These are phyloP conservation scores for Groenewaldozyma sp. DNA, from an alignment of 1,139 yeast species.

Conservation along the genomic window DNA sequence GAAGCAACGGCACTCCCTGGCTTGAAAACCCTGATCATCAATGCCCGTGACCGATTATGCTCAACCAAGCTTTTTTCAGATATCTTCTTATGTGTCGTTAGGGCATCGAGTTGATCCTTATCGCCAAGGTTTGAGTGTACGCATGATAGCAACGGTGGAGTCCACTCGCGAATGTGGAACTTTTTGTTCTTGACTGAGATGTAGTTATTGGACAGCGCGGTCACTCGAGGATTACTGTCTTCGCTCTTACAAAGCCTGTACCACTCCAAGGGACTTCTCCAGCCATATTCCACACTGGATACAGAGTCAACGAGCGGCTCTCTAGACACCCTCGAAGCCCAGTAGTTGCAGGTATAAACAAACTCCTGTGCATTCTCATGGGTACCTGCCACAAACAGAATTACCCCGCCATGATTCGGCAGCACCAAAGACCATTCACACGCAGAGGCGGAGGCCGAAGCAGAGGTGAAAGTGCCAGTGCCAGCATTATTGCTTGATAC, in stretches of 20 bases:
- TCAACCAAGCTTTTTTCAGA: constrained; percentile 20
- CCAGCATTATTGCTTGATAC: background rate
- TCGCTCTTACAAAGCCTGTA: constrained; percentile 1
- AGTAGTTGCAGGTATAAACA: constrained; percentile 72
- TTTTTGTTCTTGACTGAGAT: constrained; percentile 17
- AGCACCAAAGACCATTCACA: constrained; percentile 29
- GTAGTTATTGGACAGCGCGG: constrained; percentile 18
- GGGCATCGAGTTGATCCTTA: constrained; percentile 21
- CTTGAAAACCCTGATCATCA: constrained; percentile 20
- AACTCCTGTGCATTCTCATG: constrained; percentile 61
- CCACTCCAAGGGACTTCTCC: constrained; percentile 38
- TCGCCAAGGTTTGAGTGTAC: constrained; percentile 22
- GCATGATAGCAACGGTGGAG: constrained; percentile 24
- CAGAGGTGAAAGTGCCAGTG: background rate
- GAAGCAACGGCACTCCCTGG: constrained; percentile 20
- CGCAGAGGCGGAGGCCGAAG: constrained; percentile 9
- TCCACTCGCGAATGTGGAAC: constrained; percentile 26
- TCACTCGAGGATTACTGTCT: constrained; percentile 7
- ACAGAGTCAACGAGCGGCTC: constrained; percentile 58
- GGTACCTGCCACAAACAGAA: constrained; percentile 45
- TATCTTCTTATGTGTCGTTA: constrained; percentile 17
- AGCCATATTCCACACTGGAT: constrained; percentile 74
- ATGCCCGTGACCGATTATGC: constrained; percentile 21
- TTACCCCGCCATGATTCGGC: constrained; percentile 26
- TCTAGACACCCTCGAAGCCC: constrained; percentile 82